Percentiles rank a stretch among this genome's conserved stretches.
Conservation (phyloP, 75 land plant species). For the Pinus albicaulis region DNA sequence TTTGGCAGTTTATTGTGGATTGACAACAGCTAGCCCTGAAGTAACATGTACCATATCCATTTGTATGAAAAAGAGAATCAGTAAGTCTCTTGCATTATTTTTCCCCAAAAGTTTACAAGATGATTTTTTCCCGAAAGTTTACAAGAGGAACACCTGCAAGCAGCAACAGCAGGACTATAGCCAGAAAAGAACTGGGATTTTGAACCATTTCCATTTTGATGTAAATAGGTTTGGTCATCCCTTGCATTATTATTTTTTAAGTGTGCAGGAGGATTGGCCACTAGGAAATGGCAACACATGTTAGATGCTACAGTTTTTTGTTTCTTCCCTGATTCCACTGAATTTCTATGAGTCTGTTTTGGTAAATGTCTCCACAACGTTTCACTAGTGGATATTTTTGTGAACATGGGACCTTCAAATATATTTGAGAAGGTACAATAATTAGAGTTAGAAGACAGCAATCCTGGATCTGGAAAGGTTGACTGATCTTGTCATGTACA, state of each 20-base stretch:
- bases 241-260: neutral
- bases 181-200: neutral
- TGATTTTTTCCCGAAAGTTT: neutral
- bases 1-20: neutral
- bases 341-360: too few species aligned
- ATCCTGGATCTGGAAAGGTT: too few species aligned
- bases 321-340: too few species aligned
- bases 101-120: neutral
- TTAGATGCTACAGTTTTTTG: too few species aligned
- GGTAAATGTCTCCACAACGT: too few species aligned
- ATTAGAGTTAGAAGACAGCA: too few species aligned
- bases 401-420: too few species aligned
- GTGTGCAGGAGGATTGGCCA: neutral
- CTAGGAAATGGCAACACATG: neutral
- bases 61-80: neutral
- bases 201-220: conserved; percentile 4
- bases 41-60: conserved; percentile 6
- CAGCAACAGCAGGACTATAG: neutral
- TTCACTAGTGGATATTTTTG: too few species aligned
- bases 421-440: too few species aligned
- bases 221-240: neutral
- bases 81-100: neutral
- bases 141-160: neutral
- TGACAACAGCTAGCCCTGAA: neutral
- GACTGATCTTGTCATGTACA: too few species aligned